phyloP scores from a whole-genome alignment of 495 filamentous ascomycete species.

The Penicillium taxi region DNA sequence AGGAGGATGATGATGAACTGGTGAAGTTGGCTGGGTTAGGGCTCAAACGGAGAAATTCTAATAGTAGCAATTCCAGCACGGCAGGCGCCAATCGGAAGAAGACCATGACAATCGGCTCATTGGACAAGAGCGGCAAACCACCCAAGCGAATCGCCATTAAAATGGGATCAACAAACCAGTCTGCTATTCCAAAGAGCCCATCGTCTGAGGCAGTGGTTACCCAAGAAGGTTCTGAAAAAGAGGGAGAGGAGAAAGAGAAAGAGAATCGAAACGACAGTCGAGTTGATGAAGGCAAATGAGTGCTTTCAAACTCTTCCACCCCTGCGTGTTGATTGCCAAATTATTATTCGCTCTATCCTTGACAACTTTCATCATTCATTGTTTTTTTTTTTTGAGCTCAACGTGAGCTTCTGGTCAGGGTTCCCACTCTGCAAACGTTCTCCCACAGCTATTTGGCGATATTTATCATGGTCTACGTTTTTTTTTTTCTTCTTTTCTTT shows the following conservation, averaged over 20 bases:
- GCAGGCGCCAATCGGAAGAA: conserved; percentile 36
- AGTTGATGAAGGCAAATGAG: conserved; percentile 22
- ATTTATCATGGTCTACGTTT: too few relatives aligned
- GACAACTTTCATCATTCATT: conserved; percentile 11
- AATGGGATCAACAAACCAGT: conserved; percentile 21
- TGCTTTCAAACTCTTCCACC: conserved; percentile 9
- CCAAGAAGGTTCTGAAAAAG: too few relatives aligned
- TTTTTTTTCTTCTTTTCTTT: conserved; percentile 3
- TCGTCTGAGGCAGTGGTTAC: conserved; percentile 8
- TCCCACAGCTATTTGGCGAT: conserved; percentile 10
- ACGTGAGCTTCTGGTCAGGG: conserved; percentile 10
- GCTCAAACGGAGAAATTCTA: conserved; percentile 57
- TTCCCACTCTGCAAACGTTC: conserved; percentile 5
- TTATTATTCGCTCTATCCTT: too few relatives aligned
- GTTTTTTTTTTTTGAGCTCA: conserved; percentile 24
- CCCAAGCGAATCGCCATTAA: conserved; percentile 48
- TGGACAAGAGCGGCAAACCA: conserved; percentile 22
- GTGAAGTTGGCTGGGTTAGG: conserved; percentile 59
- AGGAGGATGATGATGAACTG: conserved; percentile 78
- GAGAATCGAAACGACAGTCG: conserved; percentile 29
- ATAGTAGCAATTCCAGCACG: conserved; percentile 28
- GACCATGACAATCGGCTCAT: conserved; percentile 29
- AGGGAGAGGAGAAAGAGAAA: conserved; percentile 32
- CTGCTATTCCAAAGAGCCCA: conserved; percentile 8
- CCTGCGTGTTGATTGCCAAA: too few relatives aligned